A percentile compares a stretch with the other conserved stretches of the same genome.
Evolutionary conservation across 495 filamentous ascomycete genomes (phyloP).

Genomic region (Trichoderma orchidacearum): DNA sequence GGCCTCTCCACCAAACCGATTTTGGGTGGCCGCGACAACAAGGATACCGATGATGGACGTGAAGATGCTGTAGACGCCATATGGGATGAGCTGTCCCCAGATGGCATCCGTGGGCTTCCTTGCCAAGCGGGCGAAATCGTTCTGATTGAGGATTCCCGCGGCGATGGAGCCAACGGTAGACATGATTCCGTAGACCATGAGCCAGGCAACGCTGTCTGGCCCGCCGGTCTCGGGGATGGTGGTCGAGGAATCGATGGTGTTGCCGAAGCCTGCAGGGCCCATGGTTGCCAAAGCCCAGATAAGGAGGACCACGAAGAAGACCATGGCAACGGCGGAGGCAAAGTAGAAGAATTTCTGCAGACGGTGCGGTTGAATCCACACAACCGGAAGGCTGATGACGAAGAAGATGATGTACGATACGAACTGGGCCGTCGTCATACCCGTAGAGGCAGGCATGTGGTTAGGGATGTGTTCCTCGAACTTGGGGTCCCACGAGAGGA

Average conservation of each 20-base stretch:
- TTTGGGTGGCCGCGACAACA: slow-evolving; percentile 17
- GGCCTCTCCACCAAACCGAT: slow-evolving; percentile 19
- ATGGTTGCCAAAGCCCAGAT: slow-evolving; percentile 2
- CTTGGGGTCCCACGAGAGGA: slow-evolving; percentile 5
- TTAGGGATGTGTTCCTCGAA: slow-evolving; percentile 12
- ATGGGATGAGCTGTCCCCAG: neutral
- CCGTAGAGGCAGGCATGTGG: slow-evolving; percentile 11
- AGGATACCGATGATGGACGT: slow-evolving; percentile 17
- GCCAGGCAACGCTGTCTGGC: neutral
- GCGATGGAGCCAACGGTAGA: neutral
- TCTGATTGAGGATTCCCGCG: neutral
- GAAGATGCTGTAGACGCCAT: neutral
- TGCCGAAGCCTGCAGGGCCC: neutral
- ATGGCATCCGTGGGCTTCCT: neutral
- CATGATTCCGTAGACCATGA: neutral
- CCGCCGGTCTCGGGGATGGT: neutral
- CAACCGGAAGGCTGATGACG: slow-evolving; percentile 7
- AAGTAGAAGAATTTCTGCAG: neutral
- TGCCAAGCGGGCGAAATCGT: neutral
- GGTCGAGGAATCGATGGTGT: neutral
- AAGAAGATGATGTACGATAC: slow-evolving; percentile 14
- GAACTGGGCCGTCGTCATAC: slow-evolving; percentile 15
- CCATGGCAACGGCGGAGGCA: neutral
- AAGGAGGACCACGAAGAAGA: neutral
- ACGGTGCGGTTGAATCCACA: neutral